Percentiles rank a stretch among this genome's conserved stretches.
phyloP scores from a whole-genome alignment of 352 stramenopile species.

The Pythium oligandrum region DNA sequence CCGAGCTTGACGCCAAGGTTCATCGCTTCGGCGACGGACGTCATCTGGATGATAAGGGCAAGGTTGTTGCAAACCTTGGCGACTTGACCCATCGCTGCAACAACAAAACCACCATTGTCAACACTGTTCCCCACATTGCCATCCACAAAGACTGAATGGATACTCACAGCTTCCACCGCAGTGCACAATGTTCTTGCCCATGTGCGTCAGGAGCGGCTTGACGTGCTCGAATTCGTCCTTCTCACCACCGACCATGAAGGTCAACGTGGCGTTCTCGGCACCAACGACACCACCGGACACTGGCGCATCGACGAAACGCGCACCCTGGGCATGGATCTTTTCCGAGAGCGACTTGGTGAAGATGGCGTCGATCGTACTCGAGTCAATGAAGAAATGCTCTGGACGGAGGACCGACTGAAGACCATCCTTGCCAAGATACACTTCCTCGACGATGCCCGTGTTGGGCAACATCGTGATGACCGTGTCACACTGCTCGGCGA shows the following conservation, averaged over 20 bases:
- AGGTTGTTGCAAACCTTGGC: slow-evolving; percentile 99
- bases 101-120: slow-evolving; percentile 6
- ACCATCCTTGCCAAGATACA: slow-evolving; percentile 65
- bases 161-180: slow-evolving; percentile 87
- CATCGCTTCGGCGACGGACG: slow-evolving; percentile 94
- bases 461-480: slow-evolving; percentile 96
- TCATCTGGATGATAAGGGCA: slow-evolving; percentile 96
- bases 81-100: slow-evolving; percentile 65
- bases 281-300: slow-evolving; percentile 96
- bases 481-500: slow-evolving; percentile 73
- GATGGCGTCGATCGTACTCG: slow-evolving; percentile 93
- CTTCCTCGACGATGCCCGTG: slow-evolving; percentile 81
- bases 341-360: slow-evolving; percentile 86
- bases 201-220: slow-evolving; percentile 82
- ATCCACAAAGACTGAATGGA: slow-evolving; percentile 36
- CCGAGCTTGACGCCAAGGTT: slow-evolving; percentile 94
- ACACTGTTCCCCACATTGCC: too few relatives aligned
- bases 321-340: slow-evolving; percentile 47
- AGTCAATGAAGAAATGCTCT: slow-evolving; percentile 92
- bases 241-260: slow-evolving; percentile 96
- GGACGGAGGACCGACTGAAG: slow-evolving; percentile 65
- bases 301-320: slow-evolving; percentile 91
- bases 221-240: slow-evolving; percentile 55
- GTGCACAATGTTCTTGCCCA: slow-evolving; percentile 94
- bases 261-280: slow-evolving; percentile 94